phyloP scores from a whole-genome alignment of 164 flowering plant species.

The Protea cynaroides region DNA sequence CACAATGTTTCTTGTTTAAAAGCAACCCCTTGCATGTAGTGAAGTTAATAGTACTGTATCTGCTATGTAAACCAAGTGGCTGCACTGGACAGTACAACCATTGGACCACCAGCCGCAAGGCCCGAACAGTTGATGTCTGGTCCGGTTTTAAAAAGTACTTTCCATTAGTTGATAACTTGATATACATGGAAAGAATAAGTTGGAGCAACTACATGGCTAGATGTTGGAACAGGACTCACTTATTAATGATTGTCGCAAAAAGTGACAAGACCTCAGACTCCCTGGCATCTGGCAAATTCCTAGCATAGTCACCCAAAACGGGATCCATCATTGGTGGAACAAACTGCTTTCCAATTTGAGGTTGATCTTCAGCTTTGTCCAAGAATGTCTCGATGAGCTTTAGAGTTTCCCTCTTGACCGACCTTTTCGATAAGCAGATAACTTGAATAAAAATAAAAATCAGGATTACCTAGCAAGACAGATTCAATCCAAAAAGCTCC shows the following conservation, averaged over 20 bases:
- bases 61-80: too few relatives aligned
- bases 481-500: not conserved
- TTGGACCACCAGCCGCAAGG: too few relatives aligned
- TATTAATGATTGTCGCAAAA: slow-evolving; percentile 93
- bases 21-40: too few relatives aligned
- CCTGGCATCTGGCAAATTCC: slow-evolving; percentile 98
- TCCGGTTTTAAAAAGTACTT: too few relatives aligned
- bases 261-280: slow-evolving; percentile 97
- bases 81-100: too few relatives aligned
- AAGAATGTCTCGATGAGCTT: slow-evolving; percentile 94
- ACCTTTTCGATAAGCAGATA: slow-evolving; percentile 32
- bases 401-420: slow-evolving; percentile 94
- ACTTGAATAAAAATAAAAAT: not conserved
- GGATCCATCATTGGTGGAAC: slow-evolving; percentile 99
- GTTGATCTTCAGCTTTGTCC: slow-evolving; percentile 98
- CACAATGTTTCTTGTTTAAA: too few relatives aligned
- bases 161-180: too few relatives aligned
- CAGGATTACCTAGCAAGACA: not conserved
- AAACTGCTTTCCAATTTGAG: slow-evolving; percentile 94
- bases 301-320: slow-evolving; percentile 89
- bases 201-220: not conserved
- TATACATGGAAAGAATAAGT: too few relatives aligned
- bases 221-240: slow-evolving; percentile 39
- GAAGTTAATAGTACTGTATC: too few relatives aligned
- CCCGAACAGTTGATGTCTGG: too few relatives aligned